Conservation (phyloP, 108 stramenopile genomes). For the Nitzschia sp. region DNA sequence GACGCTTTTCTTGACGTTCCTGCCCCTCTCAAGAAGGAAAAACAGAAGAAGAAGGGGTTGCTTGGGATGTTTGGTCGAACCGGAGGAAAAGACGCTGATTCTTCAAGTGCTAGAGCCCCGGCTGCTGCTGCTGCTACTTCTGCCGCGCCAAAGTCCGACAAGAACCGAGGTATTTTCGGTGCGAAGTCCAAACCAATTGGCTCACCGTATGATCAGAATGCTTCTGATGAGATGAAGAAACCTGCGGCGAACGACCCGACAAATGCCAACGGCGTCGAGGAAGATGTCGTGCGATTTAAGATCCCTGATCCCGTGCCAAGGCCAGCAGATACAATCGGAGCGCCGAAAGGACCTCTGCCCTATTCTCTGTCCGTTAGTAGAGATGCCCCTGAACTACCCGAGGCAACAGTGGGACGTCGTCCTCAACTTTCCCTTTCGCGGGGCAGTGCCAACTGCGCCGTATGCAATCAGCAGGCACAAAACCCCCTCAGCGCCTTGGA, state of each 20-base stretch:
- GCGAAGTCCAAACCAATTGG: background rate
- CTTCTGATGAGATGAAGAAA: background rate
- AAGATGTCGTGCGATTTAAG: background rate
- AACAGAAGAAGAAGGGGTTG: conserved; percentile 4
- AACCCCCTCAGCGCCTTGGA: conserved; percentile 21
- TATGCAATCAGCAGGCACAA: conserved; percentile 1
- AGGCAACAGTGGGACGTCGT: conserved; percentile 7
- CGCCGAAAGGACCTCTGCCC: conserved; percentile 4
- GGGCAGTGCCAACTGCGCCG: background rate
- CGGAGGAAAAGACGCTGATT: background rate
- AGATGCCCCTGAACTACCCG: background rate
- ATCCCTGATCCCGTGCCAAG: conserved; percentile 6
- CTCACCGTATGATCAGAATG: background rate
- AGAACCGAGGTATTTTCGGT: background rate
- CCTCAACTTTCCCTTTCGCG: background rate
- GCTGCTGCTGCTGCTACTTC: background rate
- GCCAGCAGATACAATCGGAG: conserved; percentile 7
- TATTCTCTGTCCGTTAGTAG: conserved; percentile 7
- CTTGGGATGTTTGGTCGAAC: background rate
- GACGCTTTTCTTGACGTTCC: background rate
- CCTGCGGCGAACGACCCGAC: background rate
- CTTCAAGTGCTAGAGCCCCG: background rate
- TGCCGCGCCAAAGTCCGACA: background rate
- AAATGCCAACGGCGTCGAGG: background rate
- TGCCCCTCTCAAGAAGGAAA: conserved; percentile 4